Conservation (phyloP, 192 early-diverging fungal genomes). For the Coemansia sp. region DNA sequence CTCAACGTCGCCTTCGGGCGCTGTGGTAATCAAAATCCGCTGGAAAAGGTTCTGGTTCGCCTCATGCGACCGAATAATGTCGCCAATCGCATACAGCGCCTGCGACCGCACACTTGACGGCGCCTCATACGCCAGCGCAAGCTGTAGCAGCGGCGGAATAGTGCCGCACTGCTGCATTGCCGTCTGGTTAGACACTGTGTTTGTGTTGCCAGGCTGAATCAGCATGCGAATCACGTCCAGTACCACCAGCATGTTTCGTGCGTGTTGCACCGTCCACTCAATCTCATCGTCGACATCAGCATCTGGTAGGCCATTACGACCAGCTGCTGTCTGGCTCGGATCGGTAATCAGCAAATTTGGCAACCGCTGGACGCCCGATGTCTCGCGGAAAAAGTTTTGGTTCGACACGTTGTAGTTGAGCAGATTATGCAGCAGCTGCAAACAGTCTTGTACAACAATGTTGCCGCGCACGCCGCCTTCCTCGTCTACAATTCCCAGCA, state of each 20-base stretch:
- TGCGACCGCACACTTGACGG: constrained; percentile 77
- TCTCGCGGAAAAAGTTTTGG: constrained; percentile 98
- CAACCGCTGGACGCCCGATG: constrained; percentile 87
- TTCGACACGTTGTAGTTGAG: constrained; percentile 96
- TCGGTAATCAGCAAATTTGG: constrained; percentile 70
- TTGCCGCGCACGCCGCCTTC: constrained; percentile 92
- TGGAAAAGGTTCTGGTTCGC: constrained; percentile 77
- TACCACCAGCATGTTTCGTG: constrained; percentile 81
- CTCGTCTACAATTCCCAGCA: constrained; percentile 83
- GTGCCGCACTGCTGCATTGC: constrained; percentile 84
- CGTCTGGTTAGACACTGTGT: constrained; percentile 85
- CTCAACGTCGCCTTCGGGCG: constrained; percentile 34
- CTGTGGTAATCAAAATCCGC: constrained; percentile 66
- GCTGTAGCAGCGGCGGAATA: constrained; percentile 74
- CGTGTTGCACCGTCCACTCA: constrained; percentile 83
- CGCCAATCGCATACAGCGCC: constrained; percentile 83
- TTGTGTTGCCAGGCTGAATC: constrained; percentile 83
- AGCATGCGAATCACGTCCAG: constrained; percentile 88
- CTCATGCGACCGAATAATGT: constrained; percentile 74
- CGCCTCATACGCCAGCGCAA: constrained; percentile 72
- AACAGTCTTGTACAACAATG: constrained; percentile 90
- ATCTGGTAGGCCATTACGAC: constrained; percentile 26
- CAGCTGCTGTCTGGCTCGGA: constrained; percentile 51
- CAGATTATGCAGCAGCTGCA: constrained; percentile 89
- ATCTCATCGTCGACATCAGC: constrained; percentile 47